phyloP scores from a whole-genome alignment of 371 early-diverging fungal species.

The Parasitella parasitica region DNA sequence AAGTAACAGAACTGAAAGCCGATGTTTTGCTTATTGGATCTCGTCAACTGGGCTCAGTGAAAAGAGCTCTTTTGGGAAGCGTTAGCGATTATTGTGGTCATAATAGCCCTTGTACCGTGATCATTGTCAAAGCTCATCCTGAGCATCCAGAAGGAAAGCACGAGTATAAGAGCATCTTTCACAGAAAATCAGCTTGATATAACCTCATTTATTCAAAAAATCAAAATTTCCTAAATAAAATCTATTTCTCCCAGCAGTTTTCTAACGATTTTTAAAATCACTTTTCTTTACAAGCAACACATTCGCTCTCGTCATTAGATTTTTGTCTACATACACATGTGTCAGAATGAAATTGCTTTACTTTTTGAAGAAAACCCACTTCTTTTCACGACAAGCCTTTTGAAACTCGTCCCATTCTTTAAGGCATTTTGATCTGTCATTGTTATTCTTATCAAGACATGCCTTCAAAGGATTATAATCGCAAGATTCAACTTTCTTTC shows the following conservation, averaged over 20 bases:
- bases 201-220: not conserved
- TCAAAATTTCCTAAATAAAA: not conserved
- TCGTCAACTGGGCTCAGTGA: slow-evolving; percentile 37
- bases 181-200: not conserved
- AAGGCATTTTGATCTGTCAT: slow-evolving; percentile 58
- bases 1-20: slow-evolving; percentile 39
- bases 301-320: slow-evolving; percentile 19
- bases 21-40: slow-evolving; percentile 45
- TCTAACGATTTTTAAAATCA: not conserved
- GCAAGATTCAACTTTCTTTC: slow-evolving; percentile 35
- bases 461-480: slow-evolving; percentile 56
- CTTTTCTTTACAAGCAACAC: slow-evolving; percentile 23
- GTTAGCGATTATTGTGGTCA: slow-evolving; percentile 37
- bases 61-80: slow-evolving; percentile 33
- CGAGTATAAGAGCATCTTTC: slow-evolving; percentile 6
- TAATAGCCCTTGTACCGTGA: slow-evolving; percentile 20
- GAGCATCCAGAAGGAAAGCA: slow-evolving; percentile 13
- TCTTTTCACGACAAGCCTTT: slow-evolving; percentile 46
- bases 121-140: slow-evolving; percentile 23
- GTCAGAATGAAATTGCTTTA: not conserved
- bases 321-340: not conserved
- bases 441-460: slow-evolving; percentile 55
- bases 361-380: slow-evolving; percentile 7
- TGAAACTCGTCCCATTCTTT: slow-evolving; percentile 68
- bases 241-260: not conserved